phyloP scores from a whole-genome alignment of 2,329 filamentous ascomycete species.

The Aspergillus fumigatus region DNA sequence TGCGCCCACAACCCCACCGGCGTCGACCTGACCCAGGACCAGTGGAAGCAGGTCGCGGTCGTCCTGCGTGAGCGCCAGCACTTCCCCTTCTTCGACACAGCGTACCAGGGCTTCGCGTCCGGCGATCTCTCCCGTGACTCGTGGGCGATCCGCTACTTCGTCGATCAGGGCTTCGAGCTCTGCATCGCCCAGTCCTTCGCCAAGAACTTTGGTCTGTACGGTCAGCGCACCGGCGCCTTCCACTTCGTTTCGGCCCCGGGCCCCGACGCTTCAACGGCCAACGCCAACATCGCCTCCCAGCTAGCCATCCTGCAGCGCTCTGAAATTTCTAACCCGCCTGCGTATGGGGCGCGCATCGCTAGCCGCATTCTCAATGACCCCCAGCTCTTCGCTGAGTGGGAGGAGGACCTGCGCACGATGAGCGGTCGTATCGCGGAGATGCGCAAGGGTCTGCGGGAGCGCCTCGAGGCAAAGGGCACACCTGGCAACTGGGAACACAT shows the following conservation, averaged over 20 bases:
- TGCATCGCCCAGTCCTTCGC: conserved; percentile 58
- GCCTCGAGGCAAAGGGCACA: conserved; percentile 79
- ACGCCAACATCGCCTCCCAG: conserved; percentile 70
- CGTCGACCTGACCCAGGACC: conserved; percentile 86
- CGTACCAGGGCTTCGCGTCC: conserved; percentile 96
- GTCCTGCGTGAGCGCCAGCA: conserved; percentile 73
- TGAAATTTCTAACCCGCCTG: conserved; percentile 94
- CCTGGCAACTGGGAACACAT: conserved; percentile 96
- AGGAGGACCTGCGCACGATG: conserved; percentile 88
- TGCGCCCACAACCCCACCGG: conserved; percentile 98
- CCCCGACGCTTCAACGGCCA: conserved; percentile 59
- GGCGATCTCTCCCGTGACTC: conserved; percentile 81
- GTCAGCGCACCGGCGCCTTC: conserved; percentile 93
- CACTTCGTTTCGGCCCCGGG: conserved; percentile 79
- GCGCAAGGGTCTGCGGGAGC: conserved; percentile 70
- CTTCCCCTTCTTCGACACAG: conserved; percentile 97
- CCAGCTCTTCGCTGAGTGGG: conserved; percentile 81
- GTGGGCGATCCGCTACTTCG: conserved; percentile 89
- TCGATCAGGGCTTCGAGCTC: conserved; percentile 79
- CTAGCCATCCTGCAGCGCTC: conserved; percentile 91
- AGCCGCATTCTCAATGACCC: conserved; percentile 78
- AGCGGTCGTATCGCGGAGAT: conserved; percentile 91
- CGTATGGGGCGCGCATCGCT: conserved; percentile 89
- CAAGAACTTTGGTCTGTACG: conserved; percentile 78
- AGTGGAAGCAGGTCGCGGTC: conserved; percentile 86